Conservation (phyloP, 179 eudicot species). For the Corrigiola litoralis region DNA sequence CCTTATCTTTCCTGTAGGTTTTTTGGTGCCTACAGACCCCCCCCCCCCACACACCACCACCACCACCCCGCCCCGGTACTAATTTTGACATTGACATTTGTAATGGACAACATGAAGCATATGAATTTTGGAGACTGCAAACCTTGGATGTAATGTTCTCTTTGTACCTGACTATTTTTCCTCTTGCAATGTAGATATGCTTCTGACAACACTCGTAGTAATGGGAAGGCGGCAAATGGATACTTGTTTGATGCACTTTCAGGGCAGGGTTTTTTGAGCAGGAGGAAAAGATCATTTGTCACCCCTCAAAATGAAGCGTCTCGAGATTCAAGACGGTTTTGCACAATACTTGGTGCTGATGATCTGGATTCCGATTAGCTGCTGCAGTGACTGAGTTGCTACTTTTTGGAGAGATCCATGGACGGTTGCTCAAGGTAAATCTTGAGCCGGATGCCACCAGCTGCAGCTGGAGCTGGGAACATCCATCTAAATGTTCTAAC, state of each 20-base stretch:
- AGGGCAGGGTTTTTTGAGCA: constrained; percentile 61
- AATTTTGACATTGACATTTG: background rate
- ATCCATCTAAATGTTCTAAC: background rate
- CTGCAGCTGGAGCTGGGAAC: background rate
- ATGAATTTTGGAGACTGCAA: background rate
- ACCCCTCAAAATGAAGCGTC: constrained; percentile 31
- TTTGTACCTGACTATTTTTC: background rate
- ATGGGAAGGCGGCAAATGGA: constrained; percentile 42
- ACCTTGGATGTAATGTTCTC: background rate
- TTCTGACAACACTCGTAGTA: constrained; percentile 35
- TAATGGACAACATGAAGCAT: background rate
- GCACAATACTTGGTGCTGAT: constrained; percentile 43
- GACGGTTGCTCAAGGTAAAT: background rate
- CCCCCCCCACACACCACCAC: no score
- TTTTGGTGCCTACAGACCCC: no score
- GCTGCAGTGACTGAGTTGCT: background rate
- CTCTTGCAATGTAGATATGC: constrained; percentile 40
- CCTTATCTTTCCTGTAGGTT: no score
- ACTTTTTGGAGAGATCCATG: background rate
- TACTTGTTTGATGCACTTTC: constrained; percentile 37
- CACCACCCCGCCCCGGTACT: no score
- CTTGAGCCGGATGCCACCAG: background rate
- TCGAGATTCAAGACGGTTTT: constrained; percentile 47
- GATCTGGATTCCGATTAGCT: constrained; percentile 51
- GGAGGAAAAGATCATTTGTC: constrained; percentile 54